phyloP scores from a whole-genome alignment of 768 basidiomycete genomes.

The Amanita jacksonii region DNA sequence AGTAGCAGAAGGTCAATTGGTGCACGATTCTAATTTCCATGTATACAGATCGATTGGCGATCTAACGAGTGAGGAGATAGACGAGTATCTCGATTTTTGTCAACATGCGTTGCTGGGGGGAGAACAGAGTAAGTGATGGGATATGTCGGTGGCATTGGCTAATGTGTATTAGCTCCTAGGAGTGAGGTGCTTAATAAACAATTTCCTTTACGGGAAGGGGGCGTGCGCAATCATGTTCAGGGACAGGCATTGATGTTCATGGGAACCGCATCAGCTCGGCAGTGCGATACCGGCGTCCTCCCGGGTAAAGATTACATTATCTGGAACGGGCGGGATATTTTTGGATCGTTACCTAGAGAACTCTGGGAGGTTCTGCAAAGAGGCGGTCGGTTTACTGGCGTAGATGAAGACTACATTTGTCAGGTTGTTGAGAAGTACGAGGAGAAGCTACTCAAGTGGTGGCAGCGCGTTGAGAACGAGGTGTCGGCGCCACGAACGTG shows the following conservation, averaged over 20 bases:
- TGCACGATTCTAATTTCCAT: background rate
- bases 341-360: slow-evolving; percentile 46
- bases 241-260: background rate
- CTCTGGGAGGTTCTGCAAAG: slow-evolving; percentile 41
- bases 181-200: slow-evolving; percentile 27
- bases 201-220: slow-evolving; percentile 27
- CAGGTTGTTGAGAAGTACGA: slow-evolving; percentile 59
- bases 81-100: slow-evolving; percentile 61
- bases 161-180: slow-evolving; percentile 8
- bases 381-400: slow-evolving; percentile 47
- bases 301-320: slow-evolving; percentile 58
- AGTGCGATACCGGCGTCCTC: slow-evolving; percentile 15
- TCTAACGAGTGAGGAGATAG: slow-evolving; percentile 40
- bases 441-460: slow-evolving; percentile 46
- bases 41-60: slow-evolving; percentile 44
- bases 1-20: slow-evolving; percentile 14
- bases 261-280: background rate
- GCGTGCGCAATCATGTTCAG: background rate
- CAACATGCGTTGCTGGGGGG: slow-evolving; percentile 37
- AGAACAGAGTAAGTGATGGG: slow-evolving; percentile 18
- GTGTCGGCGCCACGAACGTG: slow-evolving; percentile 3
- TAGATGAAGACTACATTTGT: slow-evolving; percentile 40
- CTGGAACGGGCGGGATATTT: slow-evolving; percentile 57
- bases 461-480: slow-evolving; percentile 14
- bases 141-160: slow-evolving; percentile 9